Base-by-base conservation (phyloP, 768 basidiomycete species). In the Boletus vinaceobasis region DNA sequence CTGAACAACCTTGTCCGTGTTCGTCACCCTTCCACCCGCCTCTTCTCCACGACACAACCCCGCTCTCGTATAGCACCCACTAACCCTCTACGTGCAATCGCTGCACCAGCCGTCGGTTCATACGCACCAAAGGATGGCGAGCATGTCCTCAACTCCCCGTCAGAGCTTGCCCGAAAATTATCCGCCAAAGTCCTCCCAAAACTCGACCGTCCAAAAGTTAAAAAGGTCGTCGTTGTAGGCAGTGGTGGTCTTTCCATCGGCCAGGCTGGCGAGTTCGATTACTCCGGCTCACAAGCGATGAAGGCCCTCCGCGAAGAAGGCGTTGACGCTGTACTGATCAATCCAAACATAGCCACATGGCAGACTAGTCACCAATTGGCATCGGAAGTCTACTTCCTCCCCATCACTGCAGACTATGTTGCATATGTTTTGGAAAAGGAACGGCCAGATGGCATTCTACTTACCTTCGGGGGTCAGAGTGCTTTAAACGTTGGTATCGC, bases 231-330 rank as follows among this genome's bases (percentile, higher is more conserved):
- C 62, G 93, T 98, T 57, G 93, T 99, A 23, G 97, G 97, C 55
- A 90, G 87, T 61, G 97, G 97, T 61, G 97, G 97, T 50, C 85
- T 99, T 43, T 88, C 86, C 65, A 99, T 99, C 53, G 97, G 97
- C 29, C 97, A 99, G 72, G 97, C 97, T 5, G 97, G 97, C 71
- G 97, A 99, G 75, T 99, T 99, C 72, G 97, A 99, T 71, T 99
- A 99, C 71, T 98, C 96, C 19, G 97, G 97, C 43, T 98, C 96
- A 7, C 97, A 99, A 73, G 97, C 97, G 10, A 85, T 99, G 74
- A 98, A 99, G 72, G 97, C 97, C 15, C 85, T 99, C 49, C 85
- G 87, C 62, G 97, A 99, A 72, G 93, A 95, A 71, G 95, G 95
- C 50, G 87, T 99, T 48, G 82, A 90, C 52, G 91, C 93, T 32